Base-by-base conservation (phyloP, 352 stramenopile genomes). In the Globisporangium sylvaticum region DNA sequence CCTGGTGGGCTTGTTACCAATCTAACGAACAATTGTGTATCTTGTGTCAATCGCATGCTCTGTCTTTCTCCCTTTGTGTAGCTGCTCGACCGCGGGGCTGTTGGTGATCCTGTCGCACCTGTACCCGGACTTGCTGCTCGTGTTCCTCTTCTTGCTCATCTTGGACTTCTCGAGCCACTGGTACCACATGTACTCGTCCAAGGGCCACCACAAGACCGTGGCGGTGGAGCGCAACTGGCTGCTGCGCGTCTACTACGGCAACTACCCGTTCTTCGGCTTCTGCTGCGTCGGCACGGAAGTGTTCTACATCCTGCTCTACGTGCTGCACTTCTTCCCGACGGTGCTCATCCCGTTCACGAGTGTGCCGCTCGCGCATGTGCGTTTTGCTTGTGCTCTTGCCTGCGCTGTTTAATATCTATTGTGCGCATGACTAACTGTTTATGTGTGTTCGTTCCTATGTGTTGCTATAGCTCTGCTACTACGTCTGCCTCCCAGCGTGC, bases 131-230 rank as follows among this genome's bases (percentile, higher is more conserved):
- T 83, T 92, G 68, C 85, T 87, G 71, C 69, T 95, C 10, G 64
- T 74, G 39, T 97, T 97, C 74, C 70, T 96, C 42, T 90, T 91
- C 62, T 73, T 99, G 42, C 88, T 98, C 48, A 88, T 98, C 60
- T 79, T 99, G 59, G 97, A 99, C 81, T 98, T 99, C 50, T 91
- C 91, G 44, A 98, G 92, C 72, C 97, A 99, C 80, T 99, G 96
- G 97, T 98, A 95, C 77, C 97, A 99, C 89, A 98, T 99, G 89
- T 98, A 98, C 78, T 96, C 89, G 67, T 97, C 82, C 14, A 83
- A 87, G 52, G 83, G 91, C 58, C 97, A 99, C 87, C 97, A 99
- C 81, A 99, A 99, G 85, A 83, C 84, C 9, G 89, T 96, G 20
- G 80, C 93, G 18, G 85, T 83, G 0, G 88, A 96, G 68, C 83